A percentile compares a stretch with the other conserved stretches of the same genome.
phyloP scores from a whole-genome alignment of 2,329 filamentous ascomycete genomes.

The Nemania sp. region DNA sequence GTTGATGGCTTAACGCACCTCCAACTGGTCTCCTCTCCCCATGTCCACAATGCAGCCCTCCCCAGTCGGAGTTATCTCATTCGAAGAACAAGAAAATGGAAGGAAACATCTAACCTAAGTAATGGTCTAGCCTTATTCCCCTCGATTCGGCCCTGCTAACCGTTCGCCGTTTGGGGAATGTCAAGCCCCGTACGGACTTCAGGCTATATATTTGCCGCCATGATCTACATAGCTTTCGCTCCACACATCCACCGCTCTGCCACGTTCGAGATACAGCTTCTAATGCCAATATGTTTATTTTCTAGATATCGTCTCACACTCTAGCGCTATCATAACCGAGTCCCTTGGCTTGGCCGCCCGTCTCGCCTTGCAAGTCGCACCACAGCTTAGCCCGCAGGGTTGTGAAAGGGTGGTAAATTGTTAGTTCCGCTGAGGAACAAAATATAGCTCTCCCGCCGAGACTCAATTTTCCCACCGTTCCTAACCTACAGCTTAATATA shows the following conservation, averaged over 20 bases:
- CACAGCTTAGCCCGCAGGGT: background rate
- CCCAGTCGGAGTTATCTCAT: background rate
- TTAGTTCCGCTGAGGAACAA: background rate
- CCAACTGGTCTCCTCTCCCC: background rate
- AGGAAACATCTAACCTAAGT: background rate
- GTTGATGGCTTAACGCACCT: background rate
- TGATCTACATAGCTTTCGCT: slow-evolving; percentile 16
- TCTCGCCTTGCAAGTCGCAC: background rate
- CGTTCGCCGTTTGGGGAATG: slow-evolving; percentile 14
- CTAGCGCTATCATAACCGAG: background rate
- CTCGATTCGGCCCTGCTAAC: slow-evolving; percentile 6
- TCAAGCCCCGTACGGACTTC: slow-evolving; percentile 26
- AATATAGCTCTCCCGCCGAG: background rate
- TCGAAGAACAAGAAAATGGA: background rate
- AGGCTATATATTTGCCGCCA: slow-evolving; percentile 36
- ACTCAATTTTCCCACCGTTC: background rate
- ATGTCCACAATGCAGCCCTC: background rate
- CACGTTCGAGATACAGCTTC: slow-evolving; percentile 1
- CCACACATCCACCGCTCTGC: slow-evolving; percentile 2
- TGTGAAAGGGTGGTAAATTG: background rate
- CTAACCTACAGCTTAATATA: slow-evolving; percentile 26
- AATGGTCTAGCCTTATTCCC: slow-evolving; percentile 14
- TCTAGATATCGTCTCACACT: background rate
- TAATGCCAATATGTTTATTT: background rate
- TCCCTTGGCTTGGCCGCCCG: background rate